A percentile compares a stretch with the other conserved stretches of the same genome.
These are phyloP conservation scores for Apiospora malaysiana DNA, from an alignment of 2,329 filamentous ascomycete genomes.

Conservation along the genomic window DNA sequence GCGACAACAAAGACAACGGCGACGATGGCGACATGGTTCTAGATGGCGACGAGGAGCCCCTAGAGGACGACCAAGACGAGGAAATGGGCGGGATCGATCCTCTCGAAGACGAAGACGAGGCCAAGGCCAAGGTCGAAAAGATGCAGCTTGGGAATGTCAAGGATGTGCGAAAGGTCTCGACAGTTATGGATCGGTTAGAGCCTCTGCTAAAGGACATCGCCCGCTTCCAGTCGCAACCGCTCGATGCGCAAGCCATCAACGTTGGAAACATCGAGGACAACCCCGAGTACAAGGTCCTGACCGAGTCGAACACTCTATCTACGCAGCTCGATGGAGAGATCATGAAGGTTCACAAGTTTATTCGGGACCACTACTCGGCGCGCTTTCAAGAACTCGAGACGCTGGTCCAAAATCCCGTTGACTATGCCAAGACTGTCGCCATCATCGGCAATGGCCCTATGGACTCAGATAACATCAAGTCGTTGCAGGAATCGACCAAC, in stretches of 20 bases:
- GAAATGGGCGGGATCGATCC: slow-evolving; percentile 59
- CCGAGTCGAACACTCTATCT: slow-evolving; percentile 86
- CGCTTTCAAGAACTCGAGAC: slow-evolving; percentile 92
- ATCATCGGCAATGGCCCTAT: slow-evolving; percentile 93
- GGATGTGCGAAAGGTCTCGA: slow-evolving; percentile 81
- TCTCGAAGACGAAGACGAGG: slow-evolving; percentile 69
- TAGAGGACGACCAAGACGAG: slow-evolving; percentile 67
- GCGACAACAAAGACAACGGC: slow-evolving; percentile 47
- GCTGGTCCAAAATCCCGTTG: slow-evolving; percentile 87
- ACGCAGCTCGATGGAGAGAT: slow-evolving; percentile 94
- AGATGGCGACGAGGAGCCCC: slow-evolving; percentile 64
- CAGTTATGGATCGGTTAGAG: slow-evolving; percentile 80
- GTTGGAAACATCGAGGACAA: slow-evolving; percentile 90
- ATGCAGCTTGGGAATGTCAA: slow-evolving; percentile 76
- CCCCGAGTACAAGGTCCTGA: slow-evolving; percentile 87
- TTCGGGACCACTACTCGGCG: slow-evolving; percentile 92
- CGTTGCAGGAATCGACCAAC: slow-evolving; percentile 75
- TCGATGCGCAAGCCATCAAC: slow-evolving; percentile 66
- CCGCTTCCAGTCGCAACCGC: slow-evolving; percentile 73
- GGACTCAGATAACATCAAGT: slow-evolving; percentile 80
- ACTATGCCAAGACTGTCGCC: slow-evolving; percentile 93
- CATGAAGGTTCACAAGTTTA: slow-evolving; percentile 92
- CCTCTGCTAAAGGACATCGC: slow-evolving; percentile 86
- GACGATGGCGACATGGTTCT: slow-evolving; percentile 58
- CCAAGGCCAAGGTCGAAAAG: slow-evolving; percentile 81